Evolutionary conservation across 306 rosid genomes (phyloP), one percentile per base, ranked within the genome.

Genomic region (Hippophae rhamnoides): DNA sequence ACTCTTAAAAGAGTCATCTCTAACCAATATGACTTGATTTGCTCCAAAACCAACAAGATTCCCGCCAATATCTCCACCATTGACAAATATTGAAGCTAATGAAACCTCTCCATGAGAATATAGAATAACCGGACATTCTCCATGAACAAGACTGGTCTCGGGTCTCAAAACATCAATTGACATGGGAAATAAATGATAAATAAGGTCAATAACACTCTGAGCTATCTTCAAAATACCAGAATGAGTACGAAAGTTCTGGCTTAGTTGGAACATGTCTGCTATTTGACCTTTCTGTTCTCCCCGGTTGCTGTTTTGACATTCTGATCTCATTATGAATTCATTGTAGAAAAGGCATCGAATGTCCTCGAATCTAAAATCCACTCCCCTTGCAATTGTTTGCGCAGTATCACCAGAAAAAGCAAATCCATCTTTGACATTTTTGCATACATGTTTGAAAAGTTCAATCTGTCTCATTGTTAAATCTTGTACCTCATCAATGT

Each of bases 401-500:
- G 77, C 67, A 11, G 81, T 71, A 25, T 76, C 74, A n/a, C 74
- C 62, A 2, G 76, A 60, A 23, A 76, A 76, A 13, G 71, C 53
- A 43, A 70, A 70, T 12, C 80, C 76, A 2, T 56, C 61, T 0
- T 63, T 47, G 5, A 70, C 76, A 66, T 66, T 76, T 50, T 54
- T 25, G 62, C 80, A 66, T 3, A 76, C 25, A 47, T 56, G 38
- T 44, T 70, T 76, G 55, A 70, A 76, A 27, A 86, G 78, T 43
- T 84, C 69, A 63, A 83, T 78, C 64, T 86, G 87, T 59, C 74
- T 74, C 84, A 83, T 79, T 38, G 86, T 76, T 10, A 86, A 69
- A 66, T 79, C 90, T 14, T 83, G 90, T 41, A 81, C 87, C 67
- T 86, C 95, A 60, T 83, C 95, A 60, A 86, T 73, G 45, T 86